Conservation (phyloP, 192 early-diverging fungal genomes). For the Backusella australiensis region DNA sequence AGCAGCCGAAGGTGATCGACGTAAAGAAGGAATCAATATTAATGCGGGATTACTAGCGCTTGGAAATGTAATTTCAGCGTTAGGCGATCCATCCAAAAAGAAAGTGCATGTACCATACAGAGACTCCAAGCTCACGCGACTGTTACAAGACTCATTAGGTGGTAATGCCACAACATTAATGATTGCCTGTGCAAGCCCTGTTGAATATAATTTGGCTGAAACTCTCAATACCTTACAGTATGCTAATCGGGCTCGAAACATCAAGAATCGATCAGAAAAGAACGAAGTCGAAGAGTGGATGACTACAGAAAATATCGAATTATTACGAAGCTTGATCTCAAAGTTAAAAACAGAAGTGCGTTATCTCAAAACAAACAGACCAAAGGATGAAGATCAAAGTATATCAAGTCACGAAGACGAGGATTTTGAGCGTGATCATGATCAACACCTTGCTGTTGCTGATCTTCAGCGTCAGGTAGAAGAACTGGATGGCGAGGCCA, state of each 20-base stretch:
- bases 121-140: conserved; percentile 93
- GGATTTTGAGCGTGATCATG: conserved; percentile 21
- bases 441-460: conserved; percentile 26
- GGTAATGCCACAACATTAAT: conserved; percentile 92
- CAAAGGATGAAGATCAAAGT: conserved; percentile 5
- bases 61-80: conserved; percentile 95
- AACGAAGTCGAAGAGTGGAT: conserved; percentile 63
- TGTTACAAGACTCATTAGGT: conserved; percentile 97
- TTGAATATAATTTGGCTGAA: conserved; percentile 81
- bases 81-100: conserved; percentile 72
- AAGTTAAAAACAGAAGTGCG: conserved; percentile 60
- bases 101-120: conserved; percentile 88
- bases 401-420: conserved; percentile 11
- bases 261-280: conserved; percentile 53
- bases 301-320: conserved; percentile 63
- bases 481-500: conserved; percentile 30
- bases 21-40: conserved; percentile 96
- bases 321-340: conserved; percentile 60
- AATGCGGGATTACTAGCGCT: conserved; percentile 93
- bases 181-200: conserved; percentile 89
- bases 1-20: conserved; percentile 86
- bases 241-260: conserved; percentile 94
- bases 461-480: conserved; percentile 36
- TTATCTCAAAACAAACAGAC: conserved; percentile 34
- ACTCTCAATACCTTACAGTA: conserved; percentile 95